phyloP scores from a whole-genome alignment of 176 grass and related monocot species.

The Alopecurus myosuroides region DNA sequence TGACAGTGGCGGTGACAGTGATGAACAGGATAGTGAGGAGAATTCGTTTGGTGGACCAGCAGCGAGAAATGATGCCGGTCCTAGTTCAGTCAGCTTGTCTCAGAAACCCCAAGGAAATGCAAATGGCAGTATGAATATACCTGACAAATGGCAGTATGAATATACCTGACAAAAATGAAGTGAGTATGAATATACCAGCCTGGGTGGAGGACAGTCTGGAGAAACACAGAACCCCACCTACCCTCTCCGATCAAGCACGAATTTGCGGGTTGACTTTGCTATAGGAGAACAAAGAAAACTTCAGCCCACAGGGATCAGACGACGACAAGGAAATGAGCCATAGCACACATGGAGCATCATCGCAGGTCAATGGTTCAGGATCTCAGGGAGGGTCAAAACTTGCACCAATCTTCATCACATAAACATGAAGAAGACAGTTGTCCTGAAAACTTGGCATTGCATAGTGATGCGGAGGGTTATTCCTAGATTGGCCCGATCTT shows the following conservation, averaged over 20 bases:
- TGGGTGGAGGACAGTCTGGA: neutral
- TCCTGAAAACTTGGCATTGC: neutral
- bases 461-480: too few relatives aligned
- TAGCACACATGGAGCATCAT: neutral
- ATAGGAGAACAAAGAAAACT: neutral
- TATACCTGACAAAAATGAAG: neutral
- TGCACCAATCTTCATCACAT: too few relatives aligned
- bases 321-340: neutral
- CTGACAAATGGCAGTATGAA: too few relatives aligned
- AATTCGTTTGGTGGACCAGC: neutral
- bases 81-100: neutral
- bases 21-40: neutral
- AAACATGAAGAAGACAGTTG: neutral
- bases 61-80: neutral
- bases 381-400: too few relatives aligned
- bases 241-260: neutral
- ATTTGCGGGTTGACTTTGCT: neutral
- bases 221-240: neutral
- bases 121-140: neutral
- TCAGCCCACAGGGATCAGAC: neutral
- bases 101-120: neutral
- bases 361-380: neutral
- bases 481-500: too few relatives aligned
- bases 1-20: neutral
- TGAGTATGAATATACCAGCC: neutral